Evolutionary conservation across 1,139 yeast genomes (phyloP).

Genomic region (Kluyveromyces marxianus): DNA sequence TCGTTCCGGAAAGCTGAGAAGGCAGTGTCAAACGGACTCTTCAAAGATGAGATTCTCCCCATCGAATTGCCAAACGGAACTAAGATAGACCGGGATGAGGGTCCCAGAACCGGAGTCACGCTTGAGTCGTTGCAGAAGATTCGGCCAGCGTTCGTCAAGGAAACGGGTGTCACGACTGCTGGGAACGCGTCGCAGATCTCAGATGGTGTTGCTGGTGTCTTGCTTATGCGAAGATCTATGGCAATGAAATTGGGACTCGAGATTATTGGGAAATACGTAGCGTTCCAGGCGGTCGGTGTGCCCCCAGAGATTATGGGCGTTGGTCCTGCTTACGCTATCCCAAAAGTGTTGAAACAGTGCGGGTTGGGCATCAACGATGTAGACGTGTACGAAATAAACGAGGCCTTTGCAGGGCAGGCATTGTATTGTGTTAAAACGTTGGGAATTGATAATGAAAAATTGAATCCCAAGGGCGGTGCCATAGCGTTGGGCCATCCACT

Average conservation of each 20-base stretch:
- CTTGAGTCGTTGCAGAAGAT: constrained; percentile 65
- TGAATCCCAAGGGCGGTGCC: constrained; percentile 93
- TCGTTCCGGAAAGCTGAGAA: constrained; percentile 80
- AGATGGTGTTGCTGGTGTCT: constrained; percentile 90
- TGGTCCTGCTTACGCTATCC: constrained; percentile 93
- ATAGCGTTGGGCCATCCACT: constrained; percentile 94
- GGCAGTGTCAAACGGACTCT: constrained; percentile 65
- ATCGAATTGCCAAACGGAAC: constrained; percentile 36
- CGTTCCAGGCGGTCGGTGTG: constrained; percentile 74
- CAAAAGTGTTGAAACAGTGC: constrained; percentile 60
- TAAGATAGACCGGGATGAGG: constrained; percentile 71
- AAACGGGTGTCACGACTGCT: constrained; percentile 80
- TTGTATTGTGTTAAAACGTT: constrained; percentile 61
- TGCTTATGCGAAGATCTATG: constrained; percentile 79
- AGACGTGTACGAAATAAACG: constrained; percentile 79
- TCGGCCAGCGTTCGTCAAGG: constrained; percentile 78
- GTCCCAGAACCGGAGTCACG: constrained; percentile 84
- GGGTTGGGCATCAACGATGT: constrained; percentile 61
- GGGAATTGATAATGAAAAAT: constrained; percentile 62
- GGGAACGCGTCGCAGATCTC: constrained; percentile 95
- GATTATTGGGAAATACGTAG: constrained; percentile 67
- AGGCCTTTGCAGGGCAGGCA: constrained; percentile 95
- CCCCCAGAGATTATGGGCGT: constrained; percentile 97
- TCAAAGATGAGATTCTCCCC: constrained; percentile 82
- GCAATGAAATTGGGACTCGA: constrained; percentile 69